These are phyloP conservation scores for Populus tomentosa DNA, from an alignment of 441 rosid genomes.

Conservation along the genomic window DNA sequence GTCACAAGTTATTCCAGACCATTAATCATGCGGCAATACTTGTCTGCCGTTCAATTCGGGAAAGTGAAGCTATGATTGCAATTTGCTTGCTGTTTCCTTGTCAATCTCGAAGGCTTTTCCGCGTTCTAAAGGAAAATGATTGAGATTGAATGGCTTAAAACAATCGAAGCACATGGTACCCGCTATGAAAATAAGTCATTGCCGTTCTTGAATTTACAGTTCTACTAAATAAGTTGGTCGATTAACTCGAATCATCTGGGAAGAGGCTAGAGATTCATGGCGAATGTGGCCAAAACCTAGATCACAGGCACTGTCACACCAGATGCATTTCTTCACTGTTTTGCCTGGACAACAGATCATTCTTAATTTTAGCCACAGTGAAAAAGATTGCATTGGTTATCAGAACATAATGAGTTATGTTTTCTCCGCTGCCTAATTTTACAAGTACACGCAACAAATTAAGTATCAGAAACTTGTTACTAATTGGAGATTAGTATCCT, in stretches of 20 bases:
- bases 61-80: constrained; percentile 1
- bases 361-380: too few relatives aligned
- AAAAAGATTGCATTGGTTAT: too few relatives aligned
- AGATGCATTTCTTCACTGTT: background rate
- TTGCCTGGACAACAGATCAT: background rate
- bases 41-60: background rate
- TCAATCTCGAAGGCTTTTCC: background rate
- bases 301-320: background rate
- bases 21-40: background rate
- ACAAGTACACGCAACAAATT: too few relatives aligned
- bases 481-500: too few relatives aligned
- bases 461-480: too few relatives aligned
- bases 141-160: background rate
- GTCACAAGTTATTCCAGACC: background rate
- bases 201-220: background rate
- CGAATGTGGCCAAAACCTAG: background rate
- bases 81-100: background rate
- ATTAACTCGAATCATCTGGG: background rate
- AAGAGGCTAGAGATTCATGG: background rate
- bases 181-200: background rate
- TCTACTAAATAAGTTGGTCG: background rate
- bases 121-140: constrained; percentile 11
- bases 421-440: too few relatives aligned
- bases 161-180: background rate
- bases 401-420: too few relatives aligned